Evolutionary conservation across 2,329 filamentous ascomycete genomes (phyloP), one percentile per base, ranked within the genome.

Genomic region (Aureobasidium sp.): DNA sequence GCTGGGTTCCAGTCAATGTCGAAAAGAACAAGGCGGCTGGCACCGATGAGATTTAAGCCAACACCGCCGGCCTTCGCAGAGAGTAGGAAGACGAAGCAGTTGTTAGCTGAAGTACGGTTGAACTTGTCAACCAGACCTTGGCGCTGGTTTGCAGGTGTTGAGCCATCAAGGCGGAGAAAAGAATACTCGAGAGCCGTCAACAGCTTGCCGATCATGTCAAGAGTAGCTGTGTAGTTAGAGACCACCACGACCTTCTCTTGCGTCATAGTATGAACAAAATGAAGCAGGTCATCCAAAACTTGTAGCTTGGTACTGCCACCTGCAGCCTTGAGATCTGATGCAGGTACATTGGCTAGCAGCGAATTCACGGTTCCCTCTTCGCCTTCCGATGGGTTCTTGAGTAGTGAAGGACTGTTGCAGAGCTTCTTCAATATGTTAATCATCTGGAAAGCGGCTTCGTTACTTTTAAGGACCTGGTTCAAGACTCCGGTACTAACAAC

Each of bases 1-100:
- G 86, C 85, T 1, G 87, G 87, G 68, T 90, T 90, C 87, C 87
- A 90, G 73, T 90, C 87, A 9, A 88, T 82, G 67, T 90, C 87
- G 67, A 88, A 90, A 1, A 90, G 81, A 5, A 90, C 77, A 2
- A 90, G 80, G 26, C 87, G 82, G 36, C 84, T 87, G 5, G 87
- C 87, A 10, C 87, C 87, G 55, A 87, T 86, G 5, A 90, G 78
- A 67, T 90, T 90, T 50, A 90, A 77, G 1, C 87, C 87, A 0
- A 84, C 81, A 3, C 87, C 87, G 5, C 87, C 87, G 44, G 86
- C 84, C 72, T 89, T 90, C 1, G 87, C 87, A 17, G 87, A 90
- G 0, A 90, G 81, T 3, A 90, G 77, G 67, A 90, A 89, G 1
- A 87, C 86, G 67, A 90, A 89, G 53, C 77, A 81, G 6, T 78